These are phyloP conservation scores for Pulicaria dysenterica DNA, from an alignment of 129 eudicot genomes.

Conservation along the genomic window DNA sequence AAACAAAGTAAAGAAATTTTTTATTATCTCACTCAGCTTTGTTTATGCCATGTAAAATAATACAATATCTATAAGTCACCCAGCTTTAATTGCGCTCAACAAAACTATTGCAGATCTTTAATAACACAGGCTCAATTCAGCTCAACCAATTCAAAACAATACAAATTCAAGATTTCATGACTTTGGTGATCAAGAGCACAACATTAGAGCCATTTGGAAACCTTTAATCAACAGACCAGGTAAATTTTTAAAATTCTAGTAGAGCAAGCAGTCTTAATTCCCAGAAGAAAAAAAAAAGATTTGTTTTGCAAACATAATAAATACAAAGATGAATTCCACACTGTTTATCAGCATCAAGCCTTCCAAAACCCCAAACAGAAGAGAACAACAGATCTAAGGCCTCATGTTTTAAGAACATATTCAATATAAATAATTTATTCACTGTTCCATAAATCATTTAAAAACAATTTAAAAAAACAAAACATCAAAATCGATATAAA, in stretches of 20 bases:
- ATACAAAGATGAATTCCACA: constrained; percentile 1
- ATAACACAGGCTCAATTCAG: constrained; percentile 17
- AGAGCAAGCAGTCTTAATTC: constrained; percentile 11
- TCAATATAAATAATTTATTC: constrained; percentile 13
- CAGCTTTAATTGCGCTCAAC: constrained; percentile 10
- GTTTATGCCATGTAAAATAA: neutral
- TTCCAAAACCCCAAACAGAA: constrained; percentile 14
- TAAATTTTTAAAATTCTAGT: constrained; percentile 24
- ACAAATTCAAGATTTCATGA: constrained; percentile 5
- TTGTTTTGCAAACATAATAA: constrained; percentile 16
- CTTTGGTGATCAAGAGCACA: constrained; percentile 1
- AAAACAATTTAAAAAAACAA: neutral
- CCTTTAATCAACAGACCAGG: neutral
- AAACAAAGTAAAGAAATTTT: neutral
- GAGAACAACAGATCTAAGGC: constrained; percentile 30
- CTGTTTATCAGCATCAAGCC: constrained; percentile 15
- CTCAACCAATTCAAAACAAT: constrained; percentile 2
- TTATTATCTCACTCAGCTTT: neutral
- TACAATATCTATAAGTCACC: constrained; percentile 14
- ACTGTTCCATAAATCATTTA: constrained; percentile 8
- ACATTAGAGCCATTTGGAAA: neutral
- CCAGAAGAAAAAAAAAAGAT: neutral
- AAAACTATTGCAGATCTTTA: neutral
- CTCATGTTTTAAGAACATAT: constrained; percentile 9
- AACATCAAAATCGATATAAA: constrained; percentile 9